A percentile compares a stretch with the other conserved stretches of the same genome.
These are phyloP conservation scores for Candida xiaguanensis DNA, from an alignment of 805 yeast genomes.

Conservation along the genomic window DNA sequence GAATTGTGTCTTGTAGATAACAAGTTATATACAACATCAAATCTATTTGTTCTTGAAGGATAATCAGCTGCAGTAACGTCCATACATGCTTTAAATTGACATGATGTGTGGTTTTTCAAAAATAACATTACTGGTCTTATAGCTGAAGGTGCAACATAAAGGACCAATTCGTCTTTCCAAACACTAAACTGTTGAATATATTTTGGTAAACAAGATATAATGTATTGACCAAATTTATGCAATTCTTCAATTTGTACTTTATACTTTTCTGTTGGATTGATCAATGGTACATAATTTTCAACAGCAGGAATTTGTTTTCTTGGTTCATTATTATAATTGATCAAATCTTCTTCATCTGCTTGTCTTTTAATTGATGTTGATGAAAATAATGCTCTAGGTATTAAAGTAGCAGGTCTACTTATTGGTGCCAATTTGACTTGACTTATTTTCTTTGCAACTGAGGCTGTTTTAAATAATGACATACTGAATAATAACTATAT, in stretches of 20 bases:
- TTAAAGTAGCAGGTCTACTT: neutral
- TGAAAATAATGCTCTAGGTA: constrained; percentile 1
- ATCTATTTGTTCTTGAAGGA: constrained; percentile 79
- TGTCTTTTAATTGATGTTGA: neutral
- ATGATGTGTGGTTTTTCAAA: constrained; percentile 72
- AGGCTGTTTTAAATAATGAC: neutral
- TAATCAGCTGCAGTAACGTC: constrained; percentile 86
- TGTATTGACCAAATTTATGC: constrained; percentile 76
- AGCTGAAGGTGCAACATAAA: constrained; percentile 74
- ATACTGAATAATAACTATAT: neutral
- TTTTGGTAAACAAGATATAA: constrained; percentile 77
- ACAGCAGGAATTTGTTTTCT: constrained; percentile 23
- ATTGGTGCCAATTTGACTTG: neutral
- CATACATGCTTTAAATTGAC: constrained; percentile 74
- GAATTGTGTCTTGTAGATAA: constrained; percentile 81
- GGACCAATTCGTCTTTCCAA: constrained; percentile 84
- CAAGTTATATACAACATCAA: constrained; percentile 82
- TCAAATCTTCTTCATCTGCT: constrained; percentile 22
- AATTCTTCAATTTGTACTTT: constrained; percentile 63
- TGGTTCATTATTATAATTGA: constrained; percentile 34
- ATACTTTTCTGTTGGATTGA: constrained; percentile 77
- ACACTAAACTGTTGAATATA: constrained; percentile 79
- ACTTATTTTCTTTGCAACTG: neutral
- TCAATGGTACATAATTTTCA: constrained; percentile 45
- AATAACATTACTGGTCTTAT: constrained; percentile 67